Base-by-base conservation (phyloP, 1,284 basidiomycete species). In the Schizophyllum amplum region DNA sequence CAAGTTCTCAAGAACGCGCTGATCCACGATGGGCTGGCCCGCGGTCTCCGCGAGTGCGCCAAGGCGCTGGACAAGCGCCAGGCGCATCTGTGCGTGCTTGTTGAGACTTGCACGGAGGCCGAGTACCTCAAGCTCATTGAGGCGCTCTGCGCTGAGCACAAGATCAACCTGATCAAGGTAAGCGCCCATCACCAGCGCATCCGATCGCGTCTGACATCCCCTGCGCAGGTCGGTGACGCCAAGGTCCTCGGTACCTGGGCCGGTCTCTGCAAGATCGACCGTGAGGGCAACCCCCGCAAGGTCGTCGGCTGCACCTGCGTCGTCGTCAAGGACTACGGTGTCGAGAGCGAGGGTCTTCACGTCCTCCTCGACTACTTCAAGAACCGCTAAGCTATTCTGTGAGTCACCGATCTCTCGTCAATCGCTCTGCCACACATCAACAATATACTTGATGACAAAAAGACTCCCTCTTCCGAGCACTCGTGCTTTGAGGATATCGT, bases 61-160 rank as follows among this genome's bases (percentile, higher is more conserved):
- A 99, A 99, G 83, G 94, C 96, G 60, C 84, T 99, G 64, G 96
- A 99, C 86, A 95, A 95, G 80, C 90, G 94, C 69, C 92, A 97
- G 83, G 96, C 96, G 59, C 96, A 98, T 77, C 84, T 99, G 60
- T 98, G 96, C 78, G 95, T 99, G 63, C 90, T 99, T 70, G 94
- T 98, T 73, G 96, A 99, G 86, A 94, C 94, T 61, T 97, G 94
- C 83, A 96, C 91, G 61, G 96, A 98, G 81, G 92, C 94, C 67
- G 96, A 98, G 79, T 98, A 99, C 86, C 91, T 98, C 84, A 98
- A 98, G 83, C 92, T 99, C 80, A 97, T 98, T 67, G 95, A 98
- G 80, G 96, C 95, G 56, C 92, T 98, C 71, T 98, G 96, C 76
- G 92, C 93, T 66, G 95, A 98, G 82, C 93, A 98, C 86, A 94